A percentile compares a stretch with the other conserved stretches of the same genome.
These are phyloP conservation scores for bread wheat (Triticum aestivum) DNA, from an alignment of 176 grass and related monocot genomes.

Conservation along the genomic window IWGSC_CS_RefSeq_v2.1 NC_057812.1:506148650-506149149, in stretches of 20 bases:
- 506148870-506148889: conserved; percentile 86
- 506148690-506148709: conserved; percentile 85
- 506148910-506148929: conserved; percentile 73
- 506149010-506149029: conserved; percentile 78
- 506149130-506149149: conserved; percentile 86
- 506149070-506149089: conserved; percentile 59
- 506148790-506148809: conserved; percentile 58
- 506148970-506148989: conserved; percentile 85
- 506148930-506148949: conserved; percentile 66
- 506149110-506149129: conserved; percentile 82
- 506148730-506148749: conserved; percentile 27
- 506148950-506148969: conserved; percentile 52
- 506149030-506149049: conserved; percentile 77
- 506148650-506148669: conserved; percentile 57
- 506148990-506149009: conserved; percentile 89
- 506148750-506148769: conserved; percentile 56
- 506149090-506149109: conserved; percentile 57
- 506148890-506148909: conserved; percentile 87
- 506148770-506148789: conserved; percentile 56
- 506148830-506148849: conserved; percentile 84
- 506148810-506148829: conserved; percentile 82
- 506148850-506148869: conserved; percentile 70
- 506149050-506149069: conserved; percentile 89
- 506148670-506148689: conserved; percentile 88
- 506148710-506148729: conserved; percentile 25